Percentiles rank a stretch among this genome's conserved stretches.
phyloP scores from a whole-genome alignment of 2,329 filamentous ascomycete genomes.

The Fusarium sterilihyphosum region DNA sequence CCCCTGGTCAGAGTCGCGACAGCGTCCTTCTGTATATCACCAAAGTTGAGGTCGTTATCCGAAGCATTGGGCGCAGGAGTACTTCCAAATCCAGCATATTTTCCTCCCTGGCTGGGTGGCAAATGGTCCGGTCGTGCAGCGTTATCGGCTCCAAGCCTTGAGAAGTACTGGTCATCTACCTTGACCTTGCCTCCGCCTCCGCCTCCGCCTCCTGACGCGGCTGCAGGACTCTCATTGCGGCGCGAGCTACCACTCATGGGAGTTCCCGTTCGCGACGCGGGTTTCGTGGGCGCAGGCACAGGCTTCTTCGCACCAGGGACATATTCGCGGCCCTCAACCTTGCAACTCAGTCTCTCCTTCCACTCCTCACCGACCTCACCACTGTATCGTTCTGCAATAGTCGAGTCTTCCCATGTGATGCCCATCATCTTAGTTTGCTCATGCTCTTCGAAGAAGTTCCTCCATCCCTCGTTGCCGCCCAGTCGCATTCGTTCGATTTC shows the following conservation, averaged over 20 bases:
- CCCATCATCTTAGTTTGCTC: slow-evolving; percentile 73
- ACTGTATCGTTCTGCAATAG: slow-evolving; percentile 89
- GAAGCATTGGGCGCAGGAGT: slow-evolving; percentile 66
- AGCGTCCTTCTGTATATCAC: slow-evolving; percentile 92
- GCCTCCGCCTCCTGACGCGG: slow-evolving; percentile 43
- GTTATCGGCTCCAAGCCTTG: slow-evolving; percentile 84
- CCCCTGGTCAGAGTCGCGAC: slow-evolving; percentile 89
- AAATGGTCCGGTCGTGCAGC: slow-evolving; percentile 77
- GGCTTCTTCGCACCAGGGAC: slow-evolving; percentile 74
- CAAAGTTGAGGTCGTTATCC: slow-evolving; percentile 67
- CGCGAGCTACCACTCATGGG: slow-evolving; percentile 53
- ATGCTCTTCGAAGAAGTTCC: slow-evolving; percentile 83
- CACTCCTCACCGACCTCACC: slow-evolving; percentile 93
- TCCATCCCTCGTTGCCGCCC: slow-evolving; percentile 90
- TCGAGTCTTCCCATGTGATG: slow-evolving; percentile 83
- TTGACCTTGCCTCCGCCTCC: slow-evolving; percentile 59
- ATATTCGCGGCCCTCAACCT: slow-evolving; percentile 89
- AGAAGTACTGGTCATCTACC: slow-evolving; percentile 90
- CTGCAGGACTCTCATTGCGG: slow-evolving; percentile 52
- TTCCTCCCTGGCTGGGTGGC: slow-evolving; percentile 90
- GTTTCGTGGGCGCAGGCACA: slow-evolving; percentile 44
- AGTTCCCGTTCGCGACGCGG: slow-evolving; percentile 52
- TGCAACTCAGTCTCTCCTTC: slow-evolving; percentile 88
- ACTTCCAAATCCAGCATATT: slow-evolving; percentile 91
- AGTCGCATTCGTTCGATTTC: slow-evolving; percentile 95